A percentile compares a stretch with the other conserved stretches of the same genome.
These are phyloP conservation scores for Hamamelis virginiana DNA, from an alignment of 164 flowering plant genomes.

Conservation along the genomic window DNA sequence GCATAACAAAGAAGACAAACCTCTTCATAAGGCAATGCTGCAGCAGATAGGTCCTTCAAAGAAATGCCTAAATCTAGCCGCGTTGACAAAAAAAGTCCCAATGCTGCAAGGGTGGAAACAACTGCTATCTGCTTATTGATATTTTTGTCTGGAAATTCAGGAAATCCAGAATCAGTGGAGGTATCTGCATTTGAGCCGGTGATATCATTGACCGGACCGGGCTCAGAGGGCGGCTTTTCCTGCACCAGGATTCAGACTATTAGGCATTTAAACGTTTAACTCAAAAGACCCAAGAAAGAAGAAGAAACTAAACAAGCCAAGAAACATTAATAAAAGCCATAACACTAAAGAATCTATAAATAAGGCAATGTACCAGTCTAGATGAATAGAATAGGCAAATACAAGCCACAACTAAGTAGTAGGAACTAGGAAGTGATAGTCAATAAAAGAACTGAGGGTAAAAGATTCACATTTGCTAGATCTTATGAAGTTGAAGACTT, in stretches of 20 bases:
- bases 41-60: conserved; percentile 74
- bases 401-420: not conserved
- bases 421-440: not conserved
- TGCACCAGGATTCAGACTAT: conserved; percentile 13
- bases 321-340: not conserved
- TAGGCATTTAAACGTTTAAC: not conserved
- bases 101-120: conserved; percentile 58
- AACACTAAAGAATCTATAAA: not conserved
- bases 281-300: not conserved
- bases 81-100: conserved; percentile 63
- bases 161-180: conserved; percentile 29
- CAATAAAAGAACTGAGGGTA: too few relatives aligned
- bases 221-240: conserved; percentile 42
- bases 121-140: conserved; percentile 58
- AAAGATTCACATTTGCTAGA: too few relatives aligned
- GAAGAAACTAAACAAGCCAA: not conserved
- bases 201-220: conserved; percentile 20
- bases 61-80: conserved; percentile 88
- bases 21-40: conserved; percentile 84
- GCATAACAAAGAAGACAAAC: conserved; percentile 30
- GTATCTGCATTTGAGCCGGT: conserved; percentile 27
- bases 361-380: not conserved
- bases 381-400: not conserved
- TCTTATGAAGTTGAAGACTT: too few relatives aligned
- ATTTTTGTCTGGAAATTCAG: conserved; percentile 56